These are phyloP conservation scores for Mortierella sp. DNA, from an alignment of 371 early-diverging fungal genomes.

Conservation along the genomic window DNA sequence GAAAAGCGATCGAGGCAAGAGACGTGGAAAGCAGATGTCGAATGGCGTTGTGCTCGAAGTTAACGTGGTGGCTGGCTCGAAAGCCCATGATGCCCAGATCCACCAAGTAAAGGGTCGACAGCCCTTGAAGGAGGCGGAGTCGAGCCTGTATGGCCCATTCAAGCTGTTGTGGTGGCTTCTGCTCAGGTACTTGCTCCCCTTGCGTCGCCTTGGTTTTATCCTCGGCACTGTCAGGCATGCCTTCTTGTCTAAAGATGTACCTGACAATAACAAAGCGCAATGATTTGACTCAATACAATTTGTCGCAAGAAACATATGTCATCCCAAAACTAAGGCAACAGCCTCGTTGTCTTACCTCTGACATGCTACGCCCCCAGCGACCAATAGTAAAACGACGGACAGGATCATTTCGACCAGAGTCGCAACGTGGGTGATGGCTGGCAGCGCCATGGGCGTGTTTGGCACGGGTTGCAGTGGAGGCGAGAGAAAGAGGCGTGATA, in stretches of 20 bases:
- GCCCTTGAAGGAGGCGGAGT: slow-evolving; percentile 8
- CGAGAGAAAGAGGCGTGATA: background rate
- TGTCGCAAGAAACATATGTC: background rate
- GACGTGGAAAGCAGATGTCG: background rate
- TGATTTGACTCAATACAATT: no score
- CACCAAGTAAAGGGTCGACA: slow-evolving; percentile 5
- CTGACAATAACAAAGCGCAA: background rate
- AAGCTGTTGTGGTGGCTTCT: background rate
- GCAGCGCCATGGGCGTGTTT: background rate
- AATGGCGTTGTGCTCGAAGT: background rate
- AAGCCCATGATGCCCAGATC: slow-evolving; percentile 16
- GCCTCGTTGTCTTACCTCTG: background rate
- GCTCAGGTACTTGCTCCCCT: background rate
- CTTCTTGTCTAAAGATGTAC: background rate
- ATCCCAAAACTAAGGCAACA: background rate
- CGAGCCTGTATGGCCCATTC: background rate
- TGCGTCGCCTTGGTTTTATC: background rate
- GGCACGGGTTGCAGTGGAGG: background rate
- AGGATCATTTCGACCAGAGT: background rate
- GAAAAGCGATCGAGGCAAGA: slow-evolving; percentile 11
- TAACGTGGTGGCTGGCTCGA: background rate
- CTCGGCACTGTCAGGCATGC: background rate
- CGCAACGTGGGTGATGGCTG: background rate
- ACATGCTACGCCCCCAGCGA: background rate
- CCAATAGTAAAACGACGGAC: background rate